Percentiles rank a stretch among this genome's conserved stretches.
Conservation (phyloP, 2,329 filamentous ascomycete genomes). For the Xylariales sp. region DNA sequence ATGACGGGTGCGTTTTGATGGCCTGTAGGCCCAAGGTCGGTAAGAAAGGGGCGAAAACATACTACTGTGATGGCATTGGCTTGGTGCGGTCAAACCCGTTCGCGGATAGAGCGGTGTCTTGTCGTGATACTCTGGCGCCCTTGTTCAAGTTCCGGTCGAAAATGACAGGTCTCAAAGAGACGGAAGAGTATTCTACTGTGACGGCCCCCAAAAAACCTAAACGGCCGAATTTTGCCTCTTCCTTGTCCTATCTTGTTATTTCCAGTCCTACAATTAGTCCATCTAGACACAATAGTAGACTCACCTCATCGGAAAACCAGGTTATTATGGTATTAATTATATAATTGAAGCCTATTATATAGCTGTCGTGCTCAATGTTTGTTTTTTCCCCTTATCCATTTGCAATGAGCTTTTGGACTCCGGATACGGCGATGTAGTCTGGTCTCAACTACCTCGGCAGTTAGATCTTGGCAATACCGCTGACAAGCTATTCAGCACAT, state of each 20-base stretch:
- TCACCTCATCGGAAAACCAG: neutral
- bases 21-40: no score
- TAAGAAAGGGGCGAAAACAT: neutral
- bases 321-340: neutral
- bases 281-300: neutral
- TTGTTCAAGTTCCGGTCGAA: neutral
- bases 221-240: neutral
- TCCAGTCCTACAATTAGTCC: neutral
- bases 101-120: neutral
- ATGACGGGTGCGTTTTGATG: neutral
- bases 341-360: neutral
- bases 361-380: neutral
- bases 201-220: conserved; percentile 12
- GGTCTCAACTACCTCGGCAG: neutral
- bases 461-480: conserved; percentile 14
- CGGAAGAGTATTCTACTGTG: neutral
- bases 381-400: neutral
- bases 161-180: neutral
- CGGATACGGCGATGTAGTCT: neutral
- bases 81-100: neutral
- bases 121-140: neutral
- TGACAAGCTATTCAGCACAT: conserved; percentile 12
- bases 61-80: no score
- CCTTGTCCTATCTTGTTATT: neutral
- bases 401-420: neutral